Percentiles rank a stretch among this genome's conserved stretches.
These are phyloP conservation scores for Pythium monospermum DNA, from an alignment of 352 stramenopile genomes.

Conservation along the genomic window DNA sequence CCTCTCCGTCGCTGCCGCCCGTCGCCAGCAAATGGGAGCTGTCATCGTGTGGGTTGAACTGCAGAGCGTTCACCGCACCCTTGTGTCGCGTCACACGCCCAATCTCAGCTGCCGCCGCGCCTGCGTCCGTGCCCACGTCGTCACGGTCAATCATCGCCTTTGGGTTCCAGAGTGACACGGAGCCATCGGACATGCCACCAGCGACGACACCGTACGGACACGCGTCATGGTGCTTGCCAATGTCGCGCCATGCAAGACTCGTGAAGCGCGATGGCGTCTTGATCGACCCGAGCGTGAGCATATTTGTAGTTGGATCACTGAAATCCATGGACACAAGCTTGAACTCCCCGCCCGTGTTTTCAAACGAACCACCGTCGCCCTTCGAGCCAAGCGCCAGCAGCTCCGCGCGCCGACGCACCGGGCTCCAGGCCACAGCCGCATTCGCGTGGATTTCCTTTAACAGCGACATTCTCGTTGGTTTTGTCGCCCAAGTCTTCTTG, in stretches of 20 bases:
- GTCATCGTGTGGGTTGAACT: conserved; percentile 95
- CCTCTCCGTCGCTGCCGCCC: conserved; percentile 91
- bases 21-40: conserved; percentile 91
- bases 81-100: conserved; percentile 83
- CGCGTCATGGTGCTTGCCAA: conserved; percentile 67
- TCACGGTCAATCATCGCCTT: conserved; percentile 73
- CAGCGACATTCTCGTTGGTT: conserved; percentile 66
- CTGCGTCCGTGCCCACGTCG: conserved; percentile 22
- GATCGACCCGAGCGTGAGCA: conserved; percentile 79
- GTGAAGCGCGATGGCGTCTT: conserved; percentile 93
- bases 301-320: conserved; percentile 52
- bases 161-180: conserved; percentile 96
- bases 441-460: conserved; percentile 90
- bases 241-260: conserved; percentile 90
- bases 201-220: conserved; percentile 91
- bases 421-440: conserved; percentile 86
- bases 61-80: conserved; percentile 88
- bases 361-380: conserved; percentile 96
- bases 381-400: conserved; percentile 88
- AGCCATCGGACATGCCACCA: conserved; percentile 96
- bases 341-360: conserved; percentile 96
- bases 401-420: conserved; percentile 64
- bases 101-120: conserved; percentile 47
- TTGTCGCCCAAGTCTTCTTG: not conserved
- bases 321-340: conserved; percentile 95